Percentiles rank a stretch among this genome's conserved stretches.
Evolutionary conservation across 2,329 filamentous ascomycete genomes (phyloP).

Genomic region (Beauveria sp.): DNA sequence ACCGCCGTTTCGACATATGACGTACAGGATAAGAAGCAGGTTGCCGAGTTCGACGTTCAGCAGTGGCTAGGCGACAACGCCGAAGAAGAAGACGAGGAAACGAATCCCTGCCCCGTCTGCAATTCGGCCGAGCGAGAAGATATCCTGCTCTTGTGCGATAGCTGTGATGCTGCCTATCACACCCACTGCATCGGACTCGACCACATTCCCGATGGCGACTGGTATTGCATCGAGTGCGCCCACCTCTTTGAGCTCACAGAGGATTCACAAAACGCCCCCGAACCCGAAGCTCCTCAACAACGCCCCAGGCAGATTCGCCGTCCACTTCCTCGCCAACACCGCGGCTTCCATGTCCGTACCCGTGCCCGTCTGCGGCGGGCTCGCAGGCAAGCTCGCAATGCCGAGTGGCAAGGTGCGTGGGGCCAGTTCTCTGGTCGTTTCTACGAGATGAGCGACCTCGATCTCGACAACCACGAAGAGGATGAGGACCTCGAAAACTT

Average conservation of each 20-base stretch:
- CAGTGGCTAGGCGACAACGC: slow-evolving; percentile 63
- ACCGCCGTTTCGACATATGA: slow-evolving; percentile 49
- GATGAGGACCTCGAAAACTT: slow-evolving; percentile 64
- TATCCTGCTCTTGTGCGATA: slow-evolving; percentile 80
- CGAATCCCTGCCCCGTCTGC: slow-evolving; percentile 76
- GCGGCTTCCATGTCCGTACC: slow-evolving; percentile 41
- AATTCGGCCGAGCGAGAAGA: slow-evolving; percentile 74
- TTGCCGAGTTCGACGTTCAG: slow-evolving; percentile 79
- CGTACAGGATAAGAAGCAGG: slow-evolving; percentile 80
- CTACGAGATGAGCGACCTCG: slow-evolving; percentile 46
- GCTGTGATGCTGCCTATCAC: slow-evolving; percentile 84
- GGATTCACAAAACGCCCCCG: slow-evolving; percentile 25
- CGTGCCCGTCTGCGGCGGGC: slow-evolving; percentile 49
- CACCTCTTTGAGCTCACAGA: slow-evolving; percentile 36
- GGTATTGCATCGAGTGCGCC: slow-evolving; percentile 85
- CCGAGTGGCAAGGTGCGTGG: slow-evolving; percentile 87
- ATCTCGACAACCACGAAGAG: slow-evolving; percentile 39
- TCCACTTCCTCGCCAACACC: slow-evolving; percentile 24
- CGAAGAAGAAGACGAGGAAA: slow-evolving; percentile 62
- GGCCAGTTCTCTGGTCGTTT: slow-evolving; percentile 53
- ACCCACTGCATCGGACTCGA: slow-evolving; percentile 85
- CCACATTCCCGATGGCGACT: slow-evolving; percentile 65
- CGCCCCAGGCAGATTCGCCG: slow-evolving; percentile 23
- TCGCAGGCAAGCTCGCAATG: slow-evolving; percentile 59
- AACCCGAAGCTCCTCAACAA: slow-evolving; percentile 17